Evolutionary conservation across 495 filamentous ascomycete species (phyloP).

Genomic region (Penicillium pancosmium): DNA sequence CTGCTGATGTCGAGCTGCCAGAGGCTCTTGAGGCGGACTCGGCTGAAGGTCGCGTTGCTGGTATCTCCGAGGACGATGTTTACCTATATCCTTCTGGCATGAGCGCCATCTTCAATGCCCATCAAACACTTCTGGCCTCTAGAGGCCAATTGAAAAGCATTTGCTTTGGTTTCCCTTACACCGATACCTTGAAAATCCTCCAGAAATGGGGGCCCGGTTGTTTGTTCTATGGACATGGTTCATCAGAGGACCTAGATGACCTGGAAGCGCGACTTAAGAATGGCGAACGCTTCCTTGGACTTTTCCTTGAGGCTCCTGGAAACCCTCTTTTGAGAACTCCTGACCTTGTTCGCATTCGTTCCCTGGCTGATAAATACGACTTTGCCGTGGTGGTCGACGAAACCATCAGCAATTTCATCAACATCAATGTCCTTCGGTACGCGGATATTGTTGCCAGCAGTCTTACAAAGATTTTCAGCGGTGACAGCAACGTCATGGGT

Average conservation of each 20-base stretch:
- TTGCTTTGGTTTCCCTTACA: constrained; percentile 78
- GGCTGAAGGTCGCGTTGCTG: constrained; percentile 57
- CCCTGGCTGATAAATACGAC: constrained; percentile 78
- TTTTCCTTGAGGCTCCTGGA: constrained; percentile 94
- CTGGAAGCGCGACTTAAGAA: constrained; percentile 69
- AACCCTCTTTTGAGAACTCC: constrained; percentile 89
- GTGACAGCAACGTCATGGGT: constrained; percentile 98
- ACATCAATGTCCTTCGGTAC: constrained; percentile 86
- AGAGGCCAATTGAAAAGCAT: constrained; percentile 45
- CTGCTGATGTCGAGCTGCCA: constrained; percentile 68
- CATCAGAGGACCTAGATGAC: constrained; percentile 80
- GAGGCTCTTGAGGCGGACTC: constrained; percentile 57
- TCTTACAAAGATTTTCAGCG: constrained; percentile 95
- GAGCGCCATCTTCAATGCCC: constrained; percentile 90
- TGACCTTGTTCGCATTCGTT: constrained; percentile 76
- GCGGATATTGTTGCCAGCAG: constrained; percentile 92
- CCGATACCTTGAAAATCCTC: constrained; percentile 93
- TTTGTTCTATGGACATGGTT: constrained; percentile 86
- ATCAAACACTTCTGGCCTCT: constrained; percentile 67
- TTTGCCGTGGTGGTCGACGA: constrained; percentile 95
- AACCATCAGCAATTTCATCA: constrained; percentile 94
- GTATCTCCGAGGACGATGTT: constrained; percentile 85
- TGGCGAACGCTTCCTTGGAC: constrained; percentile 78
- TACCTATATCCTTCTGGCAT: constrained; percentile 89
- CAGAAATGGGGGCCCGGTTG: constrained; percentile 94